Percentiles rank a stretch among this genome's conserved stretches.
Evolutionary conservation across 2,329 filamentous ascomycete species (phyloP).

Genomic region (Lachnellula suecica): DNA sequence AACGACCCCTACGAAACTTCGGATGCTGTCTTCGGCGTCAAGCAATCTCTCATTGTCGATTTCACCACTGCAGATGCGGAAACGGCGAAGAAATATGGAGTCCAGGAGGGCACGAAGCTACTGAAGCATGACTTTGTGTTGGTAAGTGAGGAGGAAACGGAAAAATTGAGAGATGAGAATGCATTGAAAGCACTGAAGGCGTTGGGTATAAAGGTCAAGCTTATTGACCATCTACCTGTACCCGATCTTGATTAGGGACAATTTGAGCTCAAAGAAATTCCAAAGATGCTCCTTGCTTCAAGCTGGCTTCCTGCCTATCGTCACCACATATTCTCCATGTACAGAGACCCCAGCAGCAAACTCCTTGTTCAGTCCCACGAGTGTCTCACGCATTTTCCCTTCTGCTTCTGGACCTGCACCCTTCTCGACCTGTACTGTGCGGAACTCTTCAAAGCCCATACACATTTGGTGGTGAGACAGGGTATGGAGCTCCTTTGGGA

Average conservation of each 20-base stretch:
- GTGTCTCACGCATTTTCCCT: no score
- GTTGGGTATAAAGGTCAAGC: constrained; percentile 55
- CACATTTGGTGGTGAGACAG: no score
- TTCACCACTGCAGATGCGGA: constrained; percentile 50
- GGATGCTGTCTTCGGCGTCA: constrained; percentile 85
- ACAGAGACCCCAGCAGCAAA: no score
- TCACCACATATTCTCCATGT: no score
- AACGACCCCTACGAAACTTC: constrained; percentile 80
- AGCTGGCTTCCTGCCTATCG: no score
- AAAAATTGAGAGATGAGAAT: constrained; percentile 62
- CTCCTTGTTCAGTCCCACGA: no score
- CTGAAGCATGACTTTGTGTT: constrained; percentile 77
- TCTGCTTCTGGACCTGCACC: no score
- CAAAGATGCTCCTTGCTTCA: no score
- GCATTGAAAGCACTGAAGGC: constrained; percentile 63
- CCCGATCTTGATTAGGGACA: constrained; percentile 57
- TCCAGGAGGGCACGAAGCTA: constrained; percentile 62
- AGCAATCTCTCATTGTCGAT: constrained; percentile 74
- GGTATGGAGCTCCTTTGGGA: no score
- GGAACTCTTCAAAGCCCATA: no score
- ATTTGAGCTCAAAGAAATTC: background rate
- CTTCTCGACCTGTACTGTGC: no score
- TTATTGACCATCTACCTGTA: constrained; percentile 74
- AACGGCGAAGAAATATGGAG: constrained; percentile 59
- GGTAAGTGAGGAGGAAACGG: constrained; percentile 68